Evolutionary conservation across 768 basidiomycete genomes (phyloP), one percentile per base, ranked within the genome.

Genomic region (Macrocybe gigantea): DNA sequence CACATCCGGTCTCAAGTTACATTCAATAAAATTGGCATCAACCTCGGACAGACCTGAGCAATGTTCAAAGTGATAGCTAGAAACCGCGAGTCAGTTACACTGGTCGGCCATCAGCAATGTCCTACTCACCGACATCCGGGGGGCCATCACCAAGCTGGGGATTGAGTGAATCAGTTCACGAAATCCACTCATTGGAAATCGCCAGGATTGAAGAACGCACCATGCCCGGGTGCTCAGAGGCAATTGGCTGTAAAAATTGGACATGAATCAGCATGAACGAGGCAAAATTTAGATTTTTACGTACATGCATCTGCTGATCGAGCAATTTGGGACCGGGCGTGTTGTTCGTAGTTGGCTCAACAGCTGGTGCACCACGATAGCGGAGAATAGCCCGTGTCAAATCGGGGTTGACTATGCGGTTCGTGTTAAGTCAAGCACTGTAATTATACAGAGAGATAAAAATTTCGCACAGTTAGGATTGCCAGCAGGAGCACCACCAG

Each of bases 311-410:
- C 48, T 56, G 56, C 33, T 50, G 38, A 33, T 57, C 56, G 33
- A 58, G 51, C 14, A 57, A 47, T 30, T 51, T 56, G 10, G 56
- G 43, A 38, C 58, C 51, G 1, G 48, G 48, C 1, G 50, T 33
- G 31, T 56, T 51, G 34, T 38, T 45, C 7, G 56, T 61, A 12
- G 54, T 54, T 6, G 69, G 69, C 33, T 68, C 60, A 3, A 39
- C 45, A 31, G 50, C 10, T 13, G 51, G 54, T 30, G 68, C 68
- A 29, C 62, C 64, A 7, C 45, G 46, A 56, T 69, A 69, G 31
- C 62, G 57, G 44, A 70, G 50, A 35, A 69, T 60, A n/a, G 65
- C 67, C 31, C 51, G 52, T 41, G 63, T 66, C 13, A 56, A 53
- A 42, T 50, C 49, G n/a, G 59, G 50, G 44, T 62, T 45, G 51